Evolutionary conservation across 2,329 filamentous ascomycete species (phyloP), one percentile per base, ranked within the genome.

Genomic region (Macrophomina phaseolina): DNA sequence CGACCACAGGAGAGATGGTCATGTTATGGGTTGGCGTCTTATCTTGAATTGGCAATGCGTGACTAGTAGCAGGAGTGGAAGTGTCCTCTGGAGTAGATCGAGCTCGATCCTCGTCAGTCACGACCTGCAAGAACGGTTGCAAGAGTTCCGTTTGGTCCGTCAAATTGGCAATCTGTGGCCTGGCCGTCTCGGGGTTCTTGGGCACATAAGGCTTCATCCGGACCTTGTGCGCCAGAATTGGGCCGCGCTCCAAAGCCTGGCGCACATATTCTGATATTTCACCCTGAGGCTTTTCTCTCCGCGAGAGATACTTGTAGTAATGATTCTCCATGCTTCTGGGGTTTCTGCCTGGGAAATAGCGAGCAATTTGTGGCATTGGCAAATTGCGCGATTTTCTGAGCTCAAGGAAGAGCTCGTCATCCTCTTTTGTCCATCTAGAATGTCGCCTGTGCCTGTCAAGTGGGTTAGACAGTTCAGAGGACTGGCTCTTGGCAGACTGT

Each of bases 321-420:
- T 68, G 72, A 2, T 67, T 46, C 4, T 67, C 56, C 8, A 76
- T 38, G 8, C 23, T 65, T 7, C 52, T 49, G 32, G 52, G 45
- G 23, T 14, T 12, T 5, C 38, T 28, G 40, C 30, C 36, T 18
- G 68, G 68, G 49, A 66, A 70, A 18, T 65, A 28, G 45, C 58
- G 58, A 58, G 52, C 65, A 34, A 75, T 72, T 14, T 69, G 71
- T 12, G 61, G 42, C 71, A 74, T 79, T 0, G 75, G 66, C 1
- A 71, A 64, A 34, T 75, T 71, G 8, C 75, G 67, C 2, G 73
- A 64, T 46, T 70, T 64, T 48, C 68, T 77, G 16, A 72, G 70
- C 65, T 75, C 70, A n/a, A 77, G 71, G n/a, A 81, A 73, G 30
- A 79, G 73, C 34, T 74, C 67, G 42, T 79, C 73, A 23, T 80